Evolutionary conservation across 2,329 filamentous ascomycete species (phyloP).

Genomic region (Chalaropsis thielavioides): DNA sequence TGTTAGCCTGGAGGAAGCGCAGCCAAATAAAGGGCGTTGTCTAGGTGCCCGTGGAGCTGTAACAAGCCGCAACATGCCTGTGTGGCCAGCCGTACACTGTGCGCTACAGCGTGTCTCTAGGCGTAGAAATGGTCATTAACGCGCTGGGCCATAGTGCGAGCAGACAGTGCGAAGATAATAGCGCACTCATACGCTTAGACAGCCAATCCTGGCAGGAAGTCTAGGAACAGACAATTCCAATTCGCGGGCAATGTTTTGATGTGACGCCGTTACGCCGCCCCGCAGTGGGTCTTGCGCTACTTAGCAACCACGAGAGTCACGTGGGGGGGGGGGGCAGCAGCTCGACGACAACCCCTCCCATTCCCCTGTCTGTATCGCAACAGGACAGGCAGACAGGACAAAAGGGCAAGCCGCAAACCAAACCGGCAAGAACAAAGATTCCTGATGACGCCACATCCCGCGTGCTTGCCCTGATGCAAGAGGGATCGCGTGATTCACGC

Average conservation of each 20-base stretch:
- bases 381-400: neutral
- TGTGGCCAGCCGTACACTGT: neutral
- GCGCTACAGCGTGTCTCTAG: neutral
- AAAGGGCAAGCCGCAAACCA: too few relatives aligned
- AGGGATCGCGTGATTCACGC: neutral
- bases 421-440: neutral
- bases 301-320: slow-evolving; percentile 7
- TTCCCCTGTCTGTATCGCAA: neutral
- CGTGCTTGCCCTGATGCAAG: neutral
- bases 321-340: too few relatives aligned
- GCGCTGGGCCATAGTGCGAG: neutral
- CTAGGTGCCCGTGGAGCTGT: slow-evolving; percentile 2
- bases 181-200: slow-evolving; percentile 1
- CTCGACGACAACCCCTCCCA: neutral
- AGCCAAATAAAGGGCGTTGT: slow-evolving; percentile 7
- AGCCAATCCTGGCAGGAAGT: neutral
- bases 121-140: neutral
- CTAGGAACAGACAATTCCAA: neutral
- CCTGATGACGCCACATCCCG: neutral
- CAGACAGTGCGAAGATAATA: neutral
- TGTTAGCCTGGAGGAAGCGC: neutral
- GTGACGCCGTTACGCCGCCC: slow-evolving; percentile 7
- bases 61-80: neutral
- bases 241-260: slow-evolving; percentile 1
- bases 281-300: slow-evolving; percentile 6